These are phyloP conservation scores for Phytophthora hybrid DNA, from an alignment of 352 stramenopile genomes.

Conservation along the genomic window DNA sequence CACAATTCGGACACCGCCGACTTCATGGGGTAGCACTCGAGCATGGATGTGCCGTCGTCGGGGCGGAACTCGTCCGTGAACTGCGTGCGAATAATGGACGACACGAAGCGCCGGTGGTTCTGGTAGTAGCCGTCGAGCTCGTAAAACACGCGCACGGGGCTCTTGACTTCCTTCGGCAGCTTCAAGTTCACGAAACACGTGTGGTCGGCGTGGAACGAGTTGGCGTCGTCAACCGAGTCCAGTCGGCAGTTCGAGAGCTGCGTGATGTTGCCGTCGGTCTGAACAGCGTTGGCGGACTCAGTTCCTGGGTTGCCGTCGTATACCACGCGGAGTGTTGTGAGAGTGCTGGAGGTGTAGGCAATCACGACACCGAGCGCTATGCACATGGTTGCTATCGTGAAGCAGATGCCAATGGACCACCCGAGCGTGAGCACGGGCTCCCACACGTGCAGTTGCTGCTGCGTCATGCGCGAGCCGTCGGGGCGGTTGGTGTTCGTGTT, in stretches of 20 bases:
- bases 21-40: conserved; percentile 63
- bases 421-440: conserved; percentile 77
- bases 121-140: conserved; percentile 74
- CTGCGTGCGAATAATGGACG: conserved; percentile 70
- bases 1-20: conserved; percentile 48
- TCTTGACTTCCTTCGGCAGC: conserved; percentile 53
- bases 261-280: conserved; percentile 47
- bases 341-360: conserved; percentile 49
- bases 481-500: conserved; percentile 55
- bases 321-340: conserved; percentile 68
- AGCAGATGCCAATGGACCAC: conserved; percentile 65
- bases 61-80: conserved; percentile 70
- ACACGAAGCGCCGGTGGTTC: conserved; percentile 79
- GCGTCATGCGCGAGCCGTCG: conserved; percentile 59
- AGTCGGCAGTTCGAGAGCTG: conserved; percentile 65
- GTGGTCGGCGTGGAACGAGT: conserved; percentile 78
- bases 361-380: conserved; percentile 61
- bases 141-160: conserved; percentile 63
- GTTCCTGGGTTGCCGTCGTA: conserved; percentile 56
- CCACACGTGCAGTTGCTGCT: conserved; percentile 79
- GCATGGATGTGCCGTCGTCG: conserved; percentile 32
- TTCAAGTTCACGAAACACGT: conserved; percentile 77
- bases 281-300: conserved; percentile 20
- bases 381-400: conserved; percentile 51
- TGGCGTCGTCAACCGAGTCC: conserved; percentile 44